Evolutionary conservation across 768 basidiomycete species (phyloP).

Genomic region (Collybia nuda): DNA sequence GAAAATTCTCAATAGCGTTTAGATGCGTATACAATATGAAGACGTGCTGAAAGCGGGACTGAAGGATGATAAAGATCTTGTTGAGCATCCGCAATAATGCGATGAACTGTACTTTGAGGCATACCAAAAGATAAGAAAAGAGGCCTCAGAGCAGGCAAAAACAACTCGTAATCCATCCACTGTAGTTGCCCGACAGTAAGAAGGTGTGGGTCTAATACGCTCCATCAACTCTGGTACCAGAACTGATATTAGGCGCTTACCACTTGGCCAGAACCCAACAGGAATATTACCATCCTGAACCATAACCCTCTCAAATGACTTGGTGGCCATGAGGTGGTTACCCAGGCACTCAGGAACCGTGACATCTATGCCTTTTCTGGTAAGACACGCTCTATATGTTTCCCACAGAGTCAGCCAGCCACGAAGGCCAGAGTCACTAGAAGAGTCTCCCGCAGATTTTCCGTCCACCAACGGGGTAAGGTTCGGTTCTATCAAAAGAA

Average conservation of each 20-base stretch:
- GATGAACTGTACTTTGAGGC: slow-evolving; percentile 51
- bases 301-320: slow-evolving; percentile 56
- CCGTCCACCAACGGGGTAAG: slow-evolving; percentile 49
- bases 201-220: slow-evolving; percentile 46
- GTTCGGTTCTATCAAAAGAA: slow-evolving; percentile 65
- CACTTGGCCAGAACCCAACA: slow-evolving; percentile 69
- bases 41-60: slow-evolving; percentile 45
- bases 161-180: slow-evolving; percentile 71
- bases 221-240: slow-evolving; percentile 7
- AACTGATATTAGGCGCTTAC: slow-evolving; percentile 28
- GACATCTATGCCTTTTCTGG: slow-evolving; percentile 51
- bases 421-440: slow-evolving; percentile 32
- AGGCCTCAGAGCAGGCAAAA: slow-evolving; percentile 63
- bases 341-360: slow-evolving; percentile 57
- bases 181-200: slow-evolving; percentile 69
- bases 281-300: slow-evolving; percentile 61
- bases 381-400: slow-evolving; percentile 56
- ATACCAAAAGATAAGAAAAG: slow-evolving; percentile 55
- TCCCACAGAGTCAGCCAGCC: slow-evolving; percentile 70
- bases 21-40: slow-evolving; percentile 61
- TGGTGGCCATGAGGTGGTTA: slow-evolving; percentile 45
- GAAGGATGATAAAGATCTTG: slow-evolving; percentile 63
- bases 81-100: slow-evolving; percentile 61
- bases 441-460: slow-evolving; percentile 32
- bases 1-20: slow-evolving; percentile 19